A percentile compares a stretch with the other conserved stretches of the same genome.
phyloP scores from a whole-genome alignment of 306 rosid species.

The Mimosa bimucronata region DNA sequence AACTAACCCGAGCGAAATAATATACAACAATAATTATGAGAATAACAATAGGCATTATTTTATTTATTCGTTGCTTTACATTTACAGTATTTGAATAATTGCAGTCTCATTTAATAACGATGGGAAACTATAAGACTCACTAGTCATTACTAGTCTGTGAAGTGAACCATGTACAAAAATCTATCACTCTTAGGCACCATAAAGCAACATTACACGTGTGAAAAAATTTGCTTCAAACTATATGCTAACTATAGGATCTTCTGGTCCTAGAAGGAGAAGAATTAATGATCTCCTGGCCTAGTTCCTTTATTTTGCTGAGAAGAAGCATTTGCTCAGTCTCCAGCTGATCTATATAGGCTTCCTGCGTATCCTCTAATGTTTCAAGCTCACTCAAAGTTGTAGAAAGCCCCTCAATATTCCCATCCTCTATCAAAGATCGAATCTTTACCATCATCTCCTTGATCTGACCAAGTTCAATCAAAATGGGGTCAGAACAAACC shows the following conservation, averaged over 20 bases:
- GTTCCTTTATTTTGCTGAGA: slow-evolving; percentile 77
- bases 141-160: slow-evolving; percentile 18
- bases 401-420: slow-evolving; percentile 68
- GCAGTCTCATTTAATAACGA: not conserved
- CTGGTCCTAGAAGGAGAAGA: slow-evolving; percentile 64
- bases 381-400: slow-evolving; percentile 68
- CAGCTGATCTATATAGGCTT: slow-evolving; percentile 69
- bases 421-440: slow-evolving; percentile 63
- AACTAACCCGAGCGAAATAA: not conserved
- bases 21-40: not conserved
- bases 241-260: slow-evolving; percentile 35
- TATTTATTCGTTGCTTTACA: not conserved
- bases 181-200: slow-evolving; percentile 8
- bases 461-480: slow-evolving; percentile 58
- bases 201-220: slow-evolving; percentile 15
- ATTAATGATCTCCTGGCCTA: slow-evolving; percentile 72
- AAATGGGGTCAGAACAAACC: slow-evolving; percentile 26
- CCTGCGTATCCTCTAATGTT: slow-evolving; percentile 73
- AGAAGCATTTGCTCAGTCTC: slow-evolving; percentile 92
- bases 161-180: slow-evolving; percentile 42
- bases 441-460: slow-evolving; percentile 70
- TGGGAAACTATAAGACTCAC: slow-evolving; percentile 21
- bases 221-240: not conserved
- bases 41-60: not conserved
- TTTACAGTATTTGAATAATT: not conserved